Conservation (phyloP, 2,329 filamentous ascomycete genomes). For the Hymenoscyphus repandus region DNA sequence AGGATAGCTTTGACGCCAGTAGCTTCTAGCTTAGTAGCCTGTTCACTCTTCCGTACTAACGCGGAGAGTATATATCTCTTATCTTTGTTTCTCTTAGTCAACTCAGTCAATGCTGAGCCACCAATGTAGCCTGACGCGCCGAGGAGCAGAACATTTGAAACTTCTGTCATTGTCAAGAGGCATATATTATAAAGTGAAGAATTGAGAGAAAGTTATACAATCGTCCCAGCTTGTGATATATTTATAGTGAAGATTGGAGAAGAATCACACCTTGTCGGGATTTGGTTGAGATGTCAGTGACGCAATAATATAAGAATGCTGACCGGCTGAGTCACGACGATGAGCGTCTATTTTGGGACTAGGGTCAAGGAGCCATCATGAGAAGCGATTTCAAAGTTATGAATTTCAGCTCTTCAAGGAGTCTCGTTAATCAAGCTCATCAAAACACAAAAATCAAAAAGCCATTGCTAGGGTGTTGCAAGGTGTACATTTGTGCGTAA, state of each 20-base stretch:
- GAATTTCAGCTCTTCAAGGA: no score
- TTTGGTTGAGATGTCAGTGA: no score
- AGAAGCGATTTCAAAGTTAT: no score
- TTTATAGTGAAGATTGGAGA: no score
- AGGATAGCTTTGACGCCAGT: conserved; percentile 19
- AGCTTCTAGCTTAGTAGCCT: conserved; percentile 19
- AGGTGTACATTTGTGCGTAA: no score
- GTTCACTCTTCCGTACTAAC: conserved; percentile 22
- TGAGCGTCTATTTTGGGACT: no score
- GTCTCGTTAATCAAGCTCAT: no score
- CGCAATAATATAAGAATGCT: neutral
- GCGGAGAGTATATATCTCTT: conserved; percentile 12
- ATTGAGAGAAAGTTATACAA: neutral
- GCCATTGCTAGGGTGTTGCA: no score
- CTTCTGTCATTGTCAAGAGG: neutral
- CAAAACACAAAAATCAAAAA: no score
- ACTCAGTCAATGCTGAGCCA: conserved; percentile 16
- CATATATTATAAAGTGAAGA: neutral
- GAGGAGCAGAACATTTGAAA: neutral
- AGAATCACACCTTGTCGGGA: no score
- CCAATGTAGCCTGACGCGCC: conserved; percentile 13
- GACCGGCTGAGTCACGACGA: neutral
- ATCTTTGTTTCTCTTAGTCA: conserved; percentile 6
- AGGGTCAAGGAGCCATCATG: no score
- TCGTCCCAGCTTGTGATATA: neutral